These are phyloP conservation scores for Colletotrichum musicola DNA, from an alignment of 2,329 filamentous ascomycete species.

Conservation along the genomic window DNA sequence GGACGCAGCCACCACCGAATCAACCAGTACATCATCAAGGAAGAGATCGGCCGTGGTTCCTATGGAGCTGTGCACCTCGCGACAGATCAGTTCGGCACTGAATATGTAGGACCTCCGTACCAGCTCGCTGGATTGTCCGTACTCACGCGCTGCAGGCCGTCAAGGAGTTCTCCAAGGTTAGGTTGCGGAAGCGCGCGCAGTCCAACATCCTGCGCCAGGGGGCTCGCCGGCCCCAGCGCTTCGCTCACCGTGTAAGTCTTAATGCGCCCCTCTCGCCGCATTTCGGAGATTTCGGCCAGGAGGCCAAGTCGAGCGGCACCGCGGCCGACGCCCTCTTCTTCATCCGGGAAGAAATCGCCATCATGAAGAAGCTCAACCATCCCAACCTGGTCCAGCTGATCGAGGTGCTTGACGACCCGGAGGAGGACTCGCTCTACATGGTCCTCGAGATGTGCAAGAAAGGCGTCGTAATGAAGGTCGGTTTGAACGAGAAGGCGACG, in stretches of 20 bases:
- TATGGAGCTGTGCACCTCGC: slow-evolving; percentile 95
- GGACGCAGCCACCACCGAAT: slow-evolving; percentile 86
- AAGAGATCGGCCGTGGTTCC: slow-evolving; percentile 96
- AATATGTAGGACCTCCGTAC: slow-evolving; percentile 78
- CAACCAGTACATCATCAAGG: slow-evolving; percentile 94
- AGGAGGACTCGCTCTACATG: slow-evolving; percentile 98
- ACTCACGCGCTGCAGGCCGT: slow-evolving; percentile 75
- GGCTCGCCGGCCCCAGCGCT: slow-evolving; percentile 60
- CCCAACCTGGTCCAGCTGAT: slow-evolving; percentile 93
- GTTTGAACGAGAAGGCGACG: slow-evolving; percentile 82
- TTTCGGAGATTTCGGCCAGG: slow-evolving; percentile 38
- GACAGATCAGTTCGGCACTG: slow-evolving; percentile 87
- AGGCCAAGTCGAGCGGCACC: slow-evolving; percentile 12
- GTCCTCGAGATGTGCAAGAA: slow-evolving; percentile 99
- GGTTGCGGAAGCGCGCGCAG: slow-evolving; percentile 89
- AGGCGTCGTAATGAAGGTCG: slow-evolving; percentile 96
- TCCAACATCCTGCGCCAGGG: slow-evolving; percentile 81
- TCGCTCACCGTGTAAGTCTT: slow-evolving; percentile 45
- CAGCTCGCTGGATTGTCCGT: slow-evolving; percentile 40
- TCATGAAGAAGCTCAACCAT: slow-evolving; percentile 99
- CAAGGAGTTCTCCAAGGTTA: slow-evolving; percentile 96
- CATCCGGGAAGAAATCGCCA: slow-evolving; percentile 96
- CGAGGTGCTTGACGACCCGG: slow-evolving; percentile 94
- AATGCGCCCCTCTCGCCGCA: slow-evolving; percentile 45
- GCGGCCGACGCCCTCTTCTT: slow-evolving; percentile 73